phyloP scores from a whole-genome alignment of 208 protist genomes.

The Plasmodiophora brassicae region DNA sequence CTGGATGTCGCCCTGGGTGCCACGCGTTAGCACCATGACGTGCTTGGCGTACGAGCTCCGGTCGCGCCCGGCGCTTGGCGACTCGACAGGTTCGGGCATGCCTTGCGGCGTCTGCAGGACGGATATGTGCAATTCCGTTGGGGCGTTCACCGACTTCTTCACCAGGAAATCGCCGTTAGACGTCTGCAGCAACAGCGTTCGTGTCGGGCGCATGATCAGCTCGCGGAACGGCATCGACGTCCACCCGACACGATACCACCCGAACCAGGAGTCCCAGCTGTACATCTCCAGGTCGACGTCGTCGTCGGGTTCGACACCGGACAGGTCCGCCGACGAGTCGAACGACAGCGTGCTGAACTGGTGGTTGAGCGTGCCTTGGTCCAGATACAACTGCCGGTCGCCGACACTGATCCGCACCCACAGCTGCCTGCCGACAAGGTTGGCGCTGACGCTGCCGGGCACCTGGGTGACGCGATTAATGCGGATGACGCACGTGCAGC shows the following conservation, averaged over 20 bases:
- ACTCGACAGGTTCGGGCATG: background rate
- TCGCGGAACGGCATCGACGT: background rate
- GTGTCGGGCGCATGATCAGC: background rate
- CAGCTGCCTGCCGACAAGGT: background rate
- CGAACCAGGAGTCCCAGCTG: background rate
- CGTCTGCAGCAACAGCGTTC: background rate
- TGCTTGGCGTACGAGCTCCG: background rate
- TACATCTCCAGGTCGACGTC: background rate
- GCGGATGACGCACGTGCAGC: too few species aligned
- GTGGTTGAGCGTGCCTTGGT: background rate
- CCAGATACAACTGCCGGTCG: background rate
- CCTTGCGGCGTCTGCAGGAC: background rate
- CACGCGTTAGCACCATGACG: constrained; percentile 19
- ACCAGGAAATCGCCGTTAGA: constrained; percentile 28
- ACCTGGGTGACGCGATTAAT: background rate
- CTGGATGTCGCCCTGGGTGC: constrained; percentile 40
- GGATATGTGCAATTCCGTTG: background rate
- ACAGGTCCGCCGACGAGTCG: background rate
- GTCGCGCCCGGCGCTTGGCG: background rate
- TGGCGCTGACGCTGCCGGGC: background rate
- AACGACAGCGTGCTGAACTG: background rate
- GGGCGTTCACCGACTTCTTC: constrained; percentile 21
- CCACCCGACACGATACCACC: background rate
- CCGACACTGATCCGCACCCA: background rate
- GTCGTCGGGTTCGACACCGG: background rate